Base-by-base conservation (phyloP, 495 filamentous ascomycete species). In the Aspergillus conjunctus region DNA sequence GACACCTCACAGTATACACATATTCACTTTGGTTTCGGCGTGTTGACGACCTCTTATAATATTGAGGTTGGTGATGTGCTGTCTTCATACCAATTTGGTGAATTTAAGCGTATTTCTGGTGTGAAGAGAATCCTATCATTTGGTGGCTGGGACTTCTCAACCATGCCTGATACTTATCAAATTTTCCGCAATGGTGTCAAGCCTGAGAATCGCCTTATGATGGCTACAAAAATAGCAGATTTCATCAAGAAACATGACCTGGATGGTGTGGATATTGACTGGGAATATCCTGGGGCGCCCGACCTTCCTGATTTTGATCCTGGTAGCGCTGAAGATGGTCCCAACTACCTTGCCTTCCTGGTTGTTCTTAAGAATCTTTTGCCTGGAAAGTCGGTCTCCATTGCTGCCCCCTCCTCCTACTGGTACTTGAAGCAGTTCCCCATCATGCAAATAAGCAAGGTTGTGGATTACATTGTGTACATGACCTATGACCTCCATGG, bases 61-160 rank as follows among this genome's bases (percentile, higher is more conserved):
- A 59, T 74, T 43, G 55, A 66, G 14, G 54, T 80, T 17, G 60
- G 56, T 5, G 59, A 63, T 11, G 39, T 58, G 11, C 44, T 56
- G 14, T 54, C 57, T 26, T 18, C 59, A 18, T 59, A 69, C 12
- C 22, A 60, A n/a, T 75, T 78, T 52, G 60, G 56, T 17, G n/a
- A 51, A 11, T 43, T 68, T 10, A 77, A 77, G 61, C 66, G 60
- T 11, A 72, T 83, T 18, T 4, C 12, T 15, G 43, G 43, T 3
- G 15, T 67, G 11, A 77, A 78, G 61, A 64, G 60, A 9, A 73
- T 83, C n/a, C 4, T 81, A 6, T 74, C 73, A 0, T 70, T 83
- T 57, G 80, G 79, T 18, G 80, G 79, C 0, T 83, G 80, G 80
- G 64, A 41, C 0, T 81, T 79, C 55, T 78, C 71, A 0, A 82